phyloP scores from a whole-genome alignment of 2,329 filamentous ascomycete species.

The Phyllosticta ampelicida region DNA sequence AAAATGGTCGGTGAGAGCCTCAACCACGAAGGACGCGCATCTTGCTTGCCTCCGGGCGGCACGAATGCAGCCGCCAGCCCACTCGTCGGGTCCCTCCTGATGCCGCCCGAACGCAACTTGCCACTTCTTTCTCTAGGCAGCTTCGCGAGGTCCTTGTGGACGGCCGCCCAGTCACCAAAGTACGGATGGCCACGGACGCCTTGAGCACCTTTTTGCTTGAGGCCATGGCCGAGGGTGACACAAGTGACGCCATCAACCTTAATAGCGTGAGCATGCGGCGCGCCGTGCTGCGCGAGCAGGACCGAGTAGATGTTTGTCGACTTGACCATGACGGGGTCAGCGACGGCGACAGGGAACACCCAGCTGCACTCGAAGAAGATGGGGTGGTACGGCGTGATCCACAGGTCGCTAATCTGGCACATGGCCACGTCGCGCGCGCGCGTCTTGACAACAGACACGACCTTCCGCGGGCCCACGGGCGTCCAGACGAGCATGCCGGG shows the following conservation, averaged over 20 bases:
- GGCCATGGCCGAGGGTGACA: conserved; percentile 49
- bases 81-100: neutral
- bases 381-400: conserved; percentile 53
- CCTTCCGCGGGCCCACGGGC: conserved; percentile 38
- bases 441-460: conserved; percentile 44
- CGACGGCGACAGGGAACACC: conserved; percentile 37
- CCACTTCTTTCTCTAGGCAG: neutral
- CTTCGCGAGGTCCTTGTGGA: neutral
- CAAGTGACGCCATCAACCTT: conserved; percentile 35
- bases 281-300: conserved; percentile 38
- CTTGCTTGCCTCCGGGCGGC: neutral
- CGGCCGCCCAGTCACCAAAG: conserved; percentile 40
- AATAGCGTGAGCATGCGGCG: conserved; percentile 41
- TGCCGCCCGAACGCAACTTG: neutral
- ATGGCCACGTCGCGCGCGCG: conserved; percentile 31
- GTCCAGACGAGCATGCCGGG: conserved; percentile 36
- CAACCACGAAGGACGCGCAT: neutral
- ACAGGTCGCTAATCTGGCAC: conserved; percentile 37
- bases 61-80: neutral
- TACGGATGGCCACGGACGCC: conserved; percentile 44
- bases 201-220: conserved; percentile 23
- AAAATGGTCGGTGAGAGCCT: neutral
- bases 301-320: conserved; percentile 48
- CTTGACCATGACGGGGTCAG: conserved; percentile 28
- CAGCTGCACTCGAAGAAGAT: conserved; percentile 33